Base-by-base conservation (phyloP, 495 filamentous ascomycete species). In the Aspergillus bertholletiae region DNA sequence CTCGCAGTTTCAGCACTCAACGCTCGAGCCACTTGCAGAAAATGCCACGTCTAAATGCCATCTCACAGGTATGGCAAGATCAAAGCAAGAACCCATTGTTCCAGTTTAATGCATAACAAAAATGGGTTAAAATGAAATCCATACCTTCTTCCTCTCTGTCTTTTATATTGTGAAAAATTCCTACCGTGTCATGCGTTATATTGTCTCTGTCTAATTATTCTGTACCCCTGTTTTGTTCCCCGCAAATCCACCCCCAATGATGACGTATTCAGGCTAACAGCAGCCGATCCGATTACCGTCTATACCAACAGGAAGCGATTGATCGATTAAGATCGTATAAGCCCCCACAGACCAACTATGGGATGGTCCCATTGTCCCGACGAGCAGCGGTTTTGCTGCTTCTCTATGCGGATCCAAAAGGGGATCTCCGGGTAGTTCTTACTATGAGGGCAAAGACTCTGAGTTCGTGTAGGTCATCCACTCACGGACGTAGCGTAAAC, bases 341-440 rank as follows among this genome's bases (percentile, higher is more conserved):
- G 26, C 76, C 84, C n/a, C 84, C 82, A 20, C 75, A 80, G 30
- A 81, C 83, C 5, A 69, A 69, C 46, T 88, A 83, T 66, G 79
- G 78, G 54, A 79, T 82, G 30, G 74, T 92, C 8, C 90, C 90
- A 8, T 64, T 89, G 27, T 82, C 79, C 51, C 77, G 89, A 44
- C 80, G 91, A 20, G 92, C 92, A 20, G 89, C 92, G 13, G 92
- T 96, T 17, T 67, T 96, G 53, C 75, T 96, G 23, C 80, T 96
- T 51, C 82, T 96, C 0, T 96, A 91, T 66, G 88, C 89, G 28
- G 91, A 96, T 64, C 75, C 79, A 17, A 71, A 76, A 34, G 92
- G 92, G 9, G 87, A 93, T 41, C 71, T 96, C 26, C 75, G 85
- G 39, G 86, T 95, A 8, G 90, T 96, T 18, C 80, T 97, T 51